phyloP scores from a whole-genome alignment of 306 rosid genomes.

The Cucurbita argyrosperma region DNA sequence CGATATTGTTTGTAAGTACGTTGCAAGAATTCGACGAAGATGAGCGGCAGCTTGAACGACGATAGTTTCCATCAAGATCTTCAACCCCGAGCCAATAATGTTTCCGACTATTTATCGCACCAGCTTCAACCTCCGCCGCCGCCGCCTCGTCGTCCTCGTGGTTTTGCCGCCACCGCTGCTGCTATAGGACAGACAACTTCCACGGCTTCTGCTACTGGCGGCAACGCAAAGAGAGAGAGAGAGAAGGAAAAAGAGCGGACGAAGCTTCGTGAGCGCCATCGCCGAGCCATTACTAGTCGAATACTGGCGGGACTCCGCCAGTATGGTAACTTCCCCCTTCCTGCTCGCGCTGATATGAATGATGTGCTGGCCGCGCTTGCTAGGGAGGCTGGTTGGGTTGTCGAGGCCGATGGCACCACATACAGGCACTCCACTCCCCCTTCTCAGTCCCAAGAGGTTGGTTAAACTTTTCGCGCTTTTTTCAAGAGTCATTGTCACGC shows the following conservation, averaged over 20 bases:
- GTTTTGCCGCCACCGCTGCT: conserved; percentile 65
- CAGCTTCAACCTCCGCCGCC: conserved; percentile 20
- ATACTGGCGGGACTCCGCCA: conserved; percentile 96
- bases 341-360: conserved; percentile 97
- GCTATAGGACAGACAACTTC: background rate
- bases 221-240: conserved; percentile 68
- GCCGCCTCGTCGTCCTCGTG: conserved; percentile 82
- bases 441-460: conserved; percentile 17
- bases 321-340: conserved; percentile 86
- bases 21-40: background rate
- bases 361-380: conserved; percentile 99
- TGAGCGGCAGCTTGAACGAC: conserved; percentile 16
- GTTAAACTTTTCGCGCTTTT: background rate
- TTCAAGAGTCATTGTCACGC: background rate
- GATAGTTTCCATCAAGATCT: conserved; percentile 40
- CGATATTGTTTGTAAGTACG: background rate
- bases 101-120: conserved; percentile 43
- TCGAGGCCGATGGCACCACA: conserved; percentile 81
- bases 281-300: conserved; percentile 93
- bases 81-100: conserved; percentile 55
- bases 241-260: conserved; percentile 95
- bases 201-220: conserved; percentile 11
- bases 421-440: conserved; percentile 58
- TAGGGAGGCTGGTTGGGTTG: conserved; percentile 94
- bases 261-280: conserved; percentile 95